Evolutionary conservation across 228 moss, liverwort and hornwort species (phyloP), one percentile per base, ranked within the genome.

Genomic region (Sphagnum fallax): DNA sequence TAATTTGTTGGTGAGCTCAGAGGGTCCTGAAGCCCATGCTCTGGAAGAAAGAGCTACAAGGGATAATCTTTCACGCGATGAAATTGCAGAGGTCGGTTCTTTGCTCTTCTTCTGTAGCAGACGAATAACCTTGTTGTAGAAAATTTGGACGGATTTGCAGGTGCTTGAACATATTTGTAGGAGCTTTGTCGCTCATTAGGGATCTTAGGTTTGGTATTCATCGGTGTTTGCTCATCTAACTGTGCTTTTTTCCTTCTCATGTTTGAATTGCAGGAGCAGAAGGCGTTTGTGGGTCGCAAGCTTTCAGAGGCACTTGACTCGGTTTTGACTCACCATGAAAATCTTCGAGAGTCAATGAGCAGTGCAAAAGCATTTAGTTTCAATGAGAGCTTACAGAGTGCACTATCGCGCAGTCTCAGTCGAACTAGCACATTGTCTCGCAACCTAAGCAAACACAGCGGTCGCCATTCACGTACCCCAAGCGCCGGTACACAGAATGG

Each of bases 1-100:
- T 10, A 91, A 88, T 62, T 76, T 97, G 48, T 85, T 97, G 10
- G 79, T 97, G 59, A 91, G 76, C 55, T 74, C 93, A 61, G 97
- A 97, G 71, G 88, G 84, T 66, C 6, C 88, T 7, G 83, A 85
- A 58, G 91, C 89, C n/a, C 90, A 80, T 68, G 82, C 75, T 48
- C 79, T 97, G 58, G 86, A 92, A 66, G 95, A 96, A 70, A 81
- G 75, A 75, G 81, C 84, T 50, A 84, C 84, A 51, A 85, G 78
- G 58, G 88, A 91, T 64, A 70, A 67, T 52, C 75, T 93, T 74
- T 61, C 87, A 16, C 75, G 16, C 32, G 93, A 83, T 16, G 75
- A 72, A 74, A 8, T 82, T 16, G 73, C 78, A 50, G 80, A 87
- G 91, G 94, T 90, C 50, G 66, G 65, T 50, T 5, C 48, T 12